A percentile compares a stretch with the other conserved stretches of the same genome.
Evolutionary conservation across 495 filamentous ascomycete species (phyloP).

Genomic region (Aspergillus biplanus): DNA sequence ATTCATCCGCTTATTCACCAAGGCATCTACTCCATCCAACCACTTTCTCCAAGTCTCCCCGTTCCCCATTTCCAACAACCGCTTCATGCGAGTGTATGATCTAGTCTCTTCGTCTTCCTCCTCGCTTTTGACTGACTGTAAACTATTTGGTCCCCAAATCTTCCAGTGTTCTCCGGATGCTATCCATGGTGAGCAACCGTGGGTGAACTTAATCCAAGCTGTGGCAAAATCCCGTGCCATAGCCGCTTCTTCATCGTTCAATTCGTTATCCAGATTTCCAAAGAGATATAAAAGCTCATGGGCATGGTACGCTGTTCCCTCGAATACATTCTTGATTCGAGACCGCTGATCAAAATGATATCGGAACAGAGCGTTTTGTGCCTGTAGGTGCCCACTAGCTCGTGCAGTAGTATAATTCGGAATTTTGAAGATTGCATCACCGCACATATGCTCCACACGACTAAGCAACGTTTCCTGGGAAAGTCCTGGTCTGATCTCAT

Average conservation of each 20-base stretch:
- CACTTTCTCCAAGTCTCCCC: slow-evolving; percentile 29
- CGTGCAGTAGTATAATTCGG: slow-evolving; percentile 29
- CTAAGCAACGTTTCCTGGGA: slow-evolving; percentile 17
- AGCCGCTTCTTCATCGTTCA: slow-evolving; percentile 24
- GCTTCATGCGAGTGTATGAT: slow-evolving; percentile 30
- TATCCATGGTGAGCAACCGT: slow-evolving; percentile 30
- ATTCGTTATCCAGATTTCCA: slow-evolving; percentile 30
- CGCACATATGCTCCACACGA: slow-evolving; percentile 37
- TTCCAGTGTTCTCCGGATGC: slow-evolving; percentile 26
- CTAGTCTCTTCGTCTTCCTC: slow-evolving; percentile 28
- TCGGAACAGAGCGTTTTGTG: slow-evolving; percentile 8
- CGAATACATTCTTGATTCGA: slow-evolving; percentile 29
- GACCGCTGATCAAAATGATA: slow-evolving; percentile 41
- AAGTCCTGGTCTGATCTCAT: slow-evolving; percentile 23
- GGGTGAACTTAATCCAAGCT: slow-evolving; percentile 35
- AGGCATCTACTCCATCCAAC: slow-evolving; percentile 29
- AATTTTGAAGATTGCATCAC: slow-evolving; percentile 37
- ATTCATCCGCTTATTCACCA: slow-evolving; percentile 33
- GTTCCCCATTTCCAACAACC: slow-evolving; percentile 26
- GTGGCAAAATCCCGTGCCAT: slow-evolving; percentile 33
- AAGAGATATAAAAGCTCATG: slow-evolving; percentile 38
- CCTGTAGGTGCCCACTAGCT: slow-evolving; percentile 1
- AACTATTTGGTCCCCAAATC: slow-evolving; percentile 31
- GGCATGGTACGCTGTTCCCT: slow-evolving; percentile 38
- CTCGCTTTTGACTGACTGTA: slow-evolving; percentile 26